Conservation (phyloP, 2,329 filamentous ascomycete genomes). For the Grosmannia penicillata region DNA sequence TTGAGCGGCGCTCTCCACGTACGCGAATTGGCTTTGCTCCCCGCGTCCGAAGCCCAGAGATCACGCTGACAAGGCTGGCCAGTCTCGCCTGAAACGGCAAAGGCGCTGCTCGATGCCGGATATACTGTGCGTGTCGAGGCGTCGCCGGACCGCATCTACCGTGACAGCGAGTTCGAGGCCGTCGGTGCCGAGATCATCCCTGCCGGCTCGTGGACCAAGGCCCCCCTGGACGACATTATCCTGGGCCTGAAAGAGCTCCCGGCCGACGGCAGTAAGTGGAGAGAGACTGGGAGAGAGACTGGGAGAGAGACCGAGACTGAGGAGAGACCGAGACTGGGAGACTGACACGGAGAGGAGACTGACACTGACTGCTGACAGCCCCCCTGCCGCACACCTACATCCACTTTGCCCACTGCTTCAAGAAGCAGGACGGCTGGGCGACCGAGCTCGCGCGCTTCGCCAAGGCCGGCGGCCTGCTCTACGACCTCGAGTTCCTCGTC, state of each 20-base stretch:
- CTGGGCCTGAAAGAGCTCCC: conserved; percentile 67
- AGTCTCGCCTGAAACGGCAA: conserved; percentile 12
- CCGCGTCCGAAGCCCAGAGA: neutral
- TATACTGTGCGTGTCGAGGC: conserved; percentile 56
- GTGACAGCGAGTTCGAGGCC: conserved; percentile 44
- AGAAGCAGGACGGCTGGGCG: conserved; percentile 66
- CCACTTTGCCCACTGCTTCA: conserved; percentile 56
- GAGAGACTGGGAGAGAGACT: neutral
- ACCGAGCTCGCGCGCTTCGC: conserved; percentile 67
- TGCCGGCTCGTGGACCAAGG: conserved; percentile 52
- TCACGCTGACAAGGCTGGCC: neutral
- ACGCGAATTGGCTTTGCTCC: neutral
- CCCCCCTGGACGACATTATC: conserved; percentile 53
- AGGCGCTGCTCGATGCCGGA: conserved; percentile 51
- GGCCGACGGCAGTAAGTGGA: conserved; percentile 44
- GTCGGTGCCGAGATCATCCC: conserved; percentile 51
- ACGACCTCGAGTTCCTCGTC: conserved; percentile 82
- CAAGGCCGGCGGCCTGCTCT: conserved; percentile 58
- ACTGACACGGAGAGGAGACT: neutral
- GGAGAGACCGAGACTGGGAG: conserved; percentile 15
- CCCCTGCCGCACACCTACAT: conserved; percentile 60
- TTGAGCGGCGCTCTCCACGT: conserved; percentile 12
- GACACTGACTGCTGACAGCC: conserved; percentile 1
- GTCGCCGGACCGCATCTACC: conserved; percentile 51
- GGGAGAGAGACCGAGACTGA: neutral